These are phyloP conservation scores for Diplocarpon mali DNA, from an alignment of 2,329 filamentous ascomycete species.

Conservation along the genomic window DNA sequence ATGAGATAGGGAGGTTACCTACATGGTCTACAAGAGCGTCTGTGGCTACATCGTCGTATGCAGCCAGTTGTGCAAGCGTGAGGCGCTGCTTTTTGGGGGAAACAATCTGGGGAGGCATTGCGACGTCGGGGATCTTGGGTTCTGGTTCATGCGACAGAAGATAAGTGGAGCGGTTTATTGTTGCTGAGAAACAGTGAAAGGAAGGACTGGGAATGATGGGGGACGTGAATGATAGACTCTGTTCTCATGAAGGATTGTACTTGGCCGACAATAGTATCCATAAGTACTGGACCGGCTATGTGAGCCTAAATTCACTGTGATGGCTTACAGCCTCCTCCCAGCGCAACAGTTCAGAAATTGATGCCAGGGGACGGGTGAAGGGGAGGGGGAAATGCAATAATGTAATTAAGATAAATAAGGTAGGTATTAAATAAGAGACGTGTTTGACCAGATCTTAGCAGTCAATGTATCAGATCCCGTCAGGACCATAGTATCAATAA, in stretches of 20 bases:
- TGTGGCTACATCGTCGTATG: conserved; percentile 91
- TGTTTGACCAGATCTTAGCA: neutral
- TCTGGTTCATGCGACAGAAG: conserved; percentile 11
- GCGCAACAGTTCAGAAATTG: conserved; percentile 5
- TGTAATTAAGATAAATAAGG: neutral
- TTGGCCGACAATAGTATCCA: neutral
- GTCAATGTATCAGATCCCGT: neutral
- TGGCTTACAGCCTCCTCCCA: conserved; percentile 1
- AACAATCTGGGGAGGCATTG: conserved; percentile 34
- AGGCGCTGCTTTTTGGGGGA: conserved; percentile 57
- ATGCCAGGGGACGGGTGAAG: conserved; percentile 2
- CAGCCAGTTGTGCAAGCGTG: conserved; percentile 76
- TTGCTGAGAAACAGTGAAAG: neutral
- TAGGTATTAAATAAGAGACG: neutral
- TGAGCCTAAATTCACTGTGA: neutral
- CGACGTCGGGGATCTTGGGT: conserved; percentile 8
- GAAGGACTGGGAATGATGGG: neutral
- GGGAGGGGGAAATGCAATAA: neutral
- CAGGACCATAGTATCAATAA: neutral
- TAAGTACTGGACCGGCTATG: too few relatives aligned
- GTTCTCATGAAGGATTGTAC: conserved; percentile 1
- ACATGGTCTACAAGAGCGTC: conserved; percentile 94
- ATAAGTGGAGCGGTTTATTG: neutral
- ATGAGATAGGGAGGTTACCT: conserved; percentile 33
- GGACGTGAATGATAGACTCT: conserved; percentile 7